Percentiles rank a stretch among this genome's conserved stretches.
These are phyloP conservation scores for Lactarius indigo DNA, from an alignment of 768 basidiomycete genomes.

Conservation along the genomic window DNA sequence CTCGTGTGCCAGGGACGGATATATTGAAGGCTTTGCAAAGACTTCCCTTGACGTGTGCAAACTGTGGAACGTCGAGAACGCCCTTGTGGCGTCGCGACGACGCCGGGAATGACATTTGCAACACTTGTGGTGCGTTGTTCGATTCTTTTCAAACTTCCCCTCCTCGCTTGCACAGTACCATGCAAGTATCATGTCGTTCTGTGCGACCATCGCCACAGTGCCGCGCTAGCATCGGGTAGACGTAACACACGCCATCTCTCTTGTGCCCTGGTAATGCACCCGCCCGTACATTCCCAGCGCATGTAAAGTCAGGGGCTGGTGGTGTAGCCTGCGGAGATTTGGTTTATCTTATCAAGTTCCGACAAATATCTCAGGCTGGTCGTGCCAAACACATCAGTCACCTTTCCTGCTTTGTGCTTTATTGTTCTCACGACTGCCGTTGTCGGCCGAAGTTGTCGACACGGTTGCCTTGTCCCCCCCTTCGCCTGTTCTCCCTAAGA, in stretches of 20 bases:
- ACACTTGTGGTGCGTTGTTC: constrained; percentile 79
- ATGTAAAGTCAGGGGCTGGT: too few relatives aligned
- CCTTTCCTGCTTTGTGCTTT: background rate
- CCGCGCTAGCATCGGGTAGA: constrained; percentile 17
- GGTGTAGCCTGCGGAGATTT: constrained; percentile 17
- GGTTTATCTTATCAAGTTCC: constrained; percentile 29
- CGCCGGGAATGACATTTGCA: constrained; percentile 90
- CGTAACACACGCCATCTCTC: too few relatives aligned
- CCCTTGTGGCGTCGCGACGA: constrained; percentile 89
- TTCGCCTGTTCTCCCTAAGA: background rate
- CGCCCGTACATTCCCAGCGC: too few relatives aligned
- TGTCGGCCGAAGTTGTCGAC: background rate
- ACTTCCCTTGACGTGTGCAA: constrained; percentile 57
- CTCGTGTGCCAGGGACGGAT: too few relatives aligned
- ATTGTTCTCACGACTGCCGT: constrained; percentile 16
- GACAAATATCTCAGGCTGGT: constrained; percentile 42
- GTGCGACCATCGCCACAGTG: constrained; percentile 19
- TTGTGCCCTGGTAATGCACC: too few relatives aligned
- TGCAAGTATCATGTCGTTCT: too few relatives aligned
- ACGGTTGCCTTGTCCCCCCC: background rate
- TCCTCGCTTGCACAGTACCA: constrained; percentile 22
- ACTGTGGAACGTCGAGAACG: constrained; percentile 86
- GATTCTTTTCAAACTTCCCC: constrained; percentile 21
- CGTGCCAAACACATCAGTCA: too few relatives aligned
- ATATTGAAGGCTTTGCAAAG: too few relatives aligned